Evolutionary conservation across 768 basidiomycete species (phyloP), one percentile per base, ranked within the genome.

Genomic region (Boletus vermiculosoides): DNA sequence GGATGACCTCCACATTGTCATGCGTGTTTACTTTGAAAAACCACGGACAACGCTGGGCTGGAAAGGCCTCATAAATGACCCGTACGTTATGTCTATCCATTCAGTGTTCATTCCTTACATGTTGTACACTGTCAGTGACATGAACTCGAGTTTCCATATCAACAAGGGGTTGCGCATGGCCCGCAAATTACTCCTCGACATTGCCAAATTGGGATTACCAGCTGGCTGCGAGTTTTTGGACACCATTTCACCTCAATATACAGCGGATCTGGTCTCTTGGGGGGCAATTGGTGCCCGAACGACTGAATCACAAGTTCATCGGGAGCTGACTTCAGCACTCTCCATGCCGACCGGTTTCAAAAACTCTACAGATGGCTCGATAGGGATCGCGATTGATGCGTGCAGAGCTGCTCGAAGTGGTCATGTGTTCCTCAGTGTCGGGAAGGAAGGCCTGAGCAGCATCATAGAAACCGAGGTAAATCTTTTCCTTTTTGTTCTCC

Each of bases 21-120:
- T 98, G 96, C 88, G 94, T 28, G 94, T 98, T 63, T 98, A 99
- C 79, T 99, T 98, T 68, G 96, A 98, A 66, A 98, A 98, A 66
- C 88, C 88, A 1, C 82, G 96, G 31, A 98, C 96, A 8, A 98
- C 96, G 0, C 89, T 98, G 47, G 97, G 97, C 28, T 99, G 96
- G 96, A 99, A 99, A 73, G 96, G 96, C 37, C 83, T 98, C 60
- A 98, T 98, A 75, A 98, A 98, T 69, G 94, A 98, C 67, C 95
- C 96, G 71, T 71, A 57, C 12, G 71, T 6, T 11, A n/a, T 23
- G 2, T 36, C 23, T 47, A 25, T n/a, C 7, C 7, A 42, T 42
- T 15, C 9, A 18, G 2, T 28, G 12, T 7, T 40, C 28, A n/a
- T 44, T 36, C 44, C 55, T 64, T 23, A 66, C 28, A 9, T 10